phyloP scores from a whole-genome alignment of 2,329 filamentous ascomycete species.

The Clonostachys solani region DNA sequence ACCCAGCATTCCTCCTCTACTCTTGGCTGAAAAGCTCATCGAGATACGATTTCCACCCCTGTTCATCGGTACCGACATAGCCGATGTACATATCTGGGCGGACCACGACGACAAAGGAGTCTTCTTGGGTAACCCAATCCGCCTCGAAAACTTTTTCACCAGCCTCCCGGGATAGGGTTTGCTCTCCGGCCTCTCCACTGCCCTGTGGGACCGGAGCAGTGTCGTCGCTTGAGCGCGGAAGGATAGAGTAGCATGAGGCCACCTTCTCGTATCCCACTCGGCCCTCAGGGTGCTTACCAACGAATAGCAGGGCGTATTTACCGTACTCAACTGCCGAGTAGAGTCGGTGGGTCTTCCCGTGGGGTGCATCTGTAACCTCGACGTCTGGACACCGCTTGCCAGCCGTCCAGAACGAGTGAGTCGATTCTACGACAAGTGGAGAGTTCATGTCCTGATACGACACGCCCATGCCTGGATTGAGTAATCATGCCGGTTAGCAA shows the following conservation, averaged over 20 bases:
- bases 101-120: conserved; percentile 24
- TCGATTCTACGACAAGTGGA: conserved; percentile 23
- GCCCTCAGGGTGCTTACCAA: conserved; percentile 5
- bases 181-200: neutral
- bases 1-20: too few relatives aligned
- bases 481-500: too few relatives aligned
- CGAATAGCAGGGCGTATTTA: conserved; percentile 18
- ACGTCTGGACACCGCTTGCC: conserved; percentile 31
- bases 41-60: neutral
- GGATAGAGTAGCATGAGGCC: neutral
- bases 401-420: conserved; percentile 27
- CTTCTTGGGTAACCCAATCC: conserved; percentile 16
- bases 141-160: conserved; percentile 16
- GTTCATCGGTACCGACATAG: conserved; percentile 15
- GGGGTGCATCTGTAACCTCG: conserved; percentile 9
- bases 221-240: neutral
- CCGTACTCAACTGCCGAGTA: conserved; percentile 25
- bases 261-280: conserved; percentile 3
- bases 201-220: neutral
- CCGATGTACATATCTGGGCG: conserved; percentile 36
- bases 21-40: neutral
- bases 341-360: conserved; percentile 13
- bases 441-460: conserved; percentile 28
- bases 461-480: conserved; percentile 30
- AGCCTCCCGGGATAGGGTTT: neutral